Percentiles rank a stretch among this genome's conserved stretches.
These are phyloP conservation scores for Pseudocercospora fijiensis DNA, from an alignment of 2,329 filamentous ascomycete genomes.

Conservation along the genomic window DNA sequence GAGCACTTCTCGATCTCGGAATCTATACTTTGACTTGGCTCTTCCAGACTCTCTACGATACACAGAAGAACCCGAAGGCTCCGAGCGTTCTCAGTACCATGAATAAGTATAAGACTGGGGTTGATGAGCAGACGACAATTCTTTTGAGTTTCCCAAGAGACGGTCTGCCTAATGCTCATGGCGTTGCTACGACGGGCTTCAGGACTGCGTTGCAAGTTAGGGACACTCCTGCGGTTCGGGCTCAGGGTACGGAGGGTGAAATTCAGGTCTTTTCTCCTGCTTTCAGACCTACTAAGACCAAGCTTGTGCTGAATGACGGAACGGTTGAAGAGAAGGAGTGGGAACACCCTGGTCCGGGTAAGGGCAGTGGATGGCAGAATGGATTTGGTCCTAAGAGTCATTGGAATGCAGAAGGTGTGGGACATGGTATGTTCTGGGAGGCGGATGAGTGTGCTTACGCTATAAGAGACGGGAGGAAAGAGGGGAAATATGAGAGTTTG, in stretches of 20 bases:
- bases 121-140: constrained; percentile 76
- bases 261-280: constrained; percentile 75
- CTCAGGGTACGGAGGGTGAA: constrained; percentile 78
- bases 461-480: constrained; percentile 71
- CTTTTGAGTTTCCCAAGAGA: constrained; percentile 70
- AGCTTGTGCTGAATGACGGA: constrained; percentile 43
- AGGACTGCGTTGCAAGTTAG: constrained; percentile 62
- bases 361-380: constrained; percentile 49
- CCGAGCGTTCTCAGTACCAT: constrained; percentile 69
- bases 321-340: constrained; percentile 51
- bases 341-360: constrained; percentile 48
- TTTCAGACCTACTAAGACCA: constrained; percentile 60
- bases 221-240: constrained; percentile 67
- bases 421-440: constrained; percentile 87
- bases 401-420: constrained; percentile 55
- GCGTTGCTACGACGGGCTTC: constrained; percentile 62
- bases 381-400: constrained; percentile 43
- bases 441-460: constrained; percentile 76
- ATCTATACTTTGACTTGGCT: constrained; percentile 90
- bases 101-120: constrained; percentile 70
- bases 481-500: constrained; percentile 69
- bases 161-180: constrained; percentile 61
- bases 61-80: constrained; percentile 64
- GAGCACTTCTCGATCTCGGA: constrained; percentile 78
- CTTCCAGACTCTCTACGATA: constrained; percentile 84